A percentile compares a stretch with the other conserved stretches of the same genome.
These are phyloP conservation scores for Saturnispora serradocipensis DNA, from an alignment of 805 yeast species.

Conservation along the genomic window DNA sequence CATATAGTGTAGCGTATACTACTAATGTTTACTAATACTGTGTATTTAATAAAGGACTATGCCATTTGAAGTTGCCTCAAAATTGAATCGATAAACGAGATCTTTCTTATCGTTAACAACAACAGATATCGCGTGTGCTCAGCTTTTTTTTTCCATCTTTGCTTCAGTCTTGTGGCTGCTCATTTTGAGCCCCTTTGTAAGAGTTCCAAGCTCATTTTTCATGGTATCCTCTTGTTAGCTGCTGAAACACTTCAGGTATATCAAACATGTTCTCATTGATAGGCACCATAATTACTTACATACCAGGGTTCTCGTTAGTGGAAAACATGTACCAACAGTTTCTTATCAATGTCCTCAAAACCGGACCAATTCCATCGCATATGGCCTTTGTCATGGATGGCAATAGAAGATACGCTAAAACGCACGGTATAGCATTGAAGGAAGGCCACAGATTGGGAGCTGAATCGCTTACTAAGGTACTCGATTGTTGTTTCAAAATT, in stretches of 20 bases:
- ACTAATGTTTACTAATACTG: neutral
- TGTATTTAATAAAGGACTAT: neutral
- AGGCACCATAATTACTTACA: neutral
- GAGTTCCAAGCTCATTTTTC: neutral
- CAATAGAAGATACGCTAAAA: constrained; percentile 77
- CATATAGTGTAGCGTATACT: neutral
- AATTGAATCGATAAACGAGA: neutral
- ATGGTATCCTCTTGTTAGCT: neutral
- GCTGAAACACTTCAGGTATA: neutral
- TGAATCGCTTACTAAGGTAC: constrained; percentile 57
- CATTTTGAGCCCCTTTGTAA: neutral
- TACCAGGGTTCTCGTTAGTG: constrained; percentile 18
- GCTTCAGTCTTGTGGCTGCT: neutral
- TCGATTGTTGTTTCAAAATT: constrained; percentile 68
- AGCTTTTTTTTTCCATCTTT: neutral
- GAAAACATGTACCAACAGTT: constrained; percentile 25
- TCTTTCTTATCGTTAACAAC: neutral
- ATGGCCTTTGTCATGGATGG: constrained; percentile 97
- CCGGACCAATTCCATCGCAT: constrained; percentile 74
- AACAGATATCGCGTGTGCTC: neutral
- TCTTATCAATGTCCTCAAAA: constrained; percentile 33
- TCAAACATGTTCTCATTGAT: constrained; percentile 1
- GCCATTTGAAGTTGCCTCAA: neutral
- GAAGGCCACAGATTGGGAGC: constrained; percentile 90
- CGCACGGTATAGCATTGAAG: constrained; percentile 55